Conservation (phyloP, 2,329 filamentous ascomycete species). For the Diaporthe citri region DNA sequence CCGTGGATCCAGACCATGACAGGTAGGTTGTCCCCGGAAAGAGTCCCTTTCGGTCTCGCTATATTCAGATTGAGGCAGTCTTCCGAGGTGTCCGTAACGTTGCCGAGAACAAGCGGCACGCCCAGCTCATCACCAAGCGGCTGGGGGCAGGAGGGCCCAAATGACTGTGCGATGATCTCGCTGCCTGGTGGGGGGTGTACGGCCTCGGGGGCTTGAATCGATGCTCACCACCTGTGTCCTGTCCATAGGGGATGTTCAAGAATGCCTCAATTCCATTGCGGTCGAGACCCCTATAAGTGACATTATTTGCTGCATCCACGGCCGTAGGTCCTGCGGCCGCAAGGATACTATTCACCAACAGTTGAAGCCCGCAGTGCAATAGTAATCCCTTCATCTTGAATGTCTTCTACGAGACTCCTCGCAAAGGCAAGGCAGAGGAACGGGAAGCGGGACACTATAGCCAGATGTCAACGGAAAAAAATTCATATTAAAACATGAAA, state of each 20-base stretch:
- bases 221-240: constrained; percentile 59
- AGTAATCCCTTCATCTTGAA: constrained; percentile 18
- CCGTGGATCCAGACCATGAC: constrained; percentile 48
- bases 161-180: constrained; percentile 53
- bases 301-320: constrained; percentile 31
- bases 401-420: neutral
- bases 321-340: neutral
- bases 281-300: constrained; percentile 58
- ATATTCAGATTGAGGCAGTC: constrained; percentile 38
- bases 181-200: constrained; percentile 49
- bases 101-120: constrained; percentile 40
- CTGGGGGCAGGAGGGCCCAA: constrained; percentile 61
- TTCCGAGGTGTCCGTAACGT: constrained; percentile 36
- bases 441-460: neutral
- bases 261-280: constrained; percentile 61
- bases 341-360: neutral
- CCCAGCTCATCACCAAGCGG: constrained; percentile 46
- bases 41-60: constrained; percentile 27
- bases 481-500: neutral
- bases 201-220: constrained; percentile 60
- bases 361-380: neutral
- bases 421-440: neutral
- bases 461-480: neutral
- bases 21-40: constrained; percentile 42
- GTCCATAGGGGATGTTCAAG: constrained; percentile 60